Evolutionary conservation across 2,329 filamentous ascomycete genomes (phyloP).

Genomic region (Nemania serpens): DNA sequence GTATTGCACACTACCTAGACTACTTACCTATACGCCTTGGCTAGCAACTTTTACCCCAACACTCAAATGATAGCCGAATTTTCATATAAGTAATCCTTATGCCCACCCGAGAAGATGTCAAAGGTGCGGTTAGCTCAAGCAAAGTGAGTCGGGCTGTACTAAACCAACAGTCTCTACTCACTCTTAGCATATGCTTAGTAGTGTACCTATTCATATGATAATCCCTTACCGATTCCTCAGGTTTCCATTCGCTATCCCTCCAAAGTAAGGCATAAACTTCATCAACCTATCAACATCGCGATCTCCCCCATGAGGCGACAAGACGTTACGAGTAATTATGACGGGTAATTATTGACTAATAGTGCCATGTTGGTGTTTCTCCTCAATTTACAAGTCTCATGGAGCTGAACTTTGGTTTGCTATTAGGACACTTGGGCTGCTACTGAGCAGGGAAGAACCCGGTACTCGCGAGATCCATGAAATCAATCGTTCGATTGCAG

Average conservation of each 20-base stretch:
- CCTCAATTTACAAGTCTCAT: not conserved
- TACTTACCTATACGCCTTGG: no score
- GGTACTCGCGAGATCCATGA: not conserved
- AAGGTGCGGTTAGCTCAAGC: no score
- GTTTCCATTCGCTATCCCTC: not conserved
- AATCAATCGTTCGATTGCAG: constrained; percentile 10
- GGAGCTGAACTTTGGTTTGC: not conserved
- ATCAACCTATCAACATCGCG: not conserved
- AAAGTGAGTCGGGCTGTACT: no score
- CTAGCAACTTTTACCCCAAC: no score
- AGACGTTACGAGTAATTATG: not conserved
- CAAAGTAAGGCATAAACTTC: not conserved
- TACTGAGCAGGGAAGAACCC: constrained; percentile 12
- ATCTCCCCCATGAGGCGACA: not conserved
- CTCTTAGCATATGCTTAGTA: no score
- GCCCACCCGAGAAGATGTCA: no score
- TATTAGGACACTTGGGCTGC: not conserved
- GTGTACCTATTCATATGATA: no score
- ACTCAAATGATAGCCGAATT: no score
- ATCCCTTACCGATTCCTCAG: no score
- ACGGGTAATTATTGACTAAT: not conserved
- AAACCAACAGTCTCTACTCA: no score
- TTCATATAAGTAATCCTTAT: no score
- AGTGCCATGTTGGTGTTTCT: not conserved
- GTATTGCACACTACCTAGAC: no score